phyloP scores from a whole-genome alignment of 495 filamentous ascomycete species.

The Daldinia childiae region DNA sequence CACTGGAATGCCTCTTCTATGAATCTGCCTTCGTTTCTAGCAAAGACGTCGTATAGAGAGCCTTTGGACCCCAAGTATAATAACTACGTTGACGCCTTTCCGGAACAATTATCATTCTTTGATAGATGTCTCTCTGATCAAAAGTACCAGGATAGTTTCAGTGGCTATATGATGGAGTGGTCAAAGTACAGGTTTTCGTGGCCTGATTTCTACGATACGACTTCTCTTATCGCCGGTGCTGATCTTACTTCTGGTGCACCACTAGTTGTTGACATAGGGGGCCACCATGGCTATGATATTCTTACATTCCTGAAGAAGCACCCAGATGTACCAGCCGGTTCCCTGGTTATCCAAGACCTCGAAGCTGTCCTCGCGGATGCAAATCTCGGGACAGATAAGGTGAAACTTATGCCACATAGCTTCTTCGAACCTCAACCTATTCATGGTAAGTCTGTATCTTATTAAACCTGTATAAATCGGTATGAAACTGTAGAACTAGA shows the following conservation, averaged over 20 bases:
- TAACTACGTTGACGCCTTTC: slow-evolving; percentile 26
- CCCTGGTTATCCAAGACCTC: slow-evolving; percentile 55
- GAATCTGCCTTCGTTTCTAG: slow-evolving; percentile 37
- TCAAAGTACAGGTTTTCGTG: slow-evolving; percentile 35
- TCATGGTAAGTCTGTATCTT: slow-evolving; percentile 25
- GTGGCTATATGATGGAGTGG: slow-evolving; percentile 34
- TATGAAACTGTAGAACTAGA: slow-evolving; percentile 2
- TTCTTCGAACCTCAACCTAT: slow-evolving; percentile 49
- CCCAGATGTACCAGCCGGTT: slow-evolving; percentile 46
- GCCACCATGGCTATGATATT: slow-evolving; percentile 53
- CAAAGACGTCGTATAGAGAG: slow-evolving; percentile 38
- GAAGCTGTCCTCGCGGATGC: slow-evolving; percentile 45
- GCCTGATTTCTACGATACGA: slow-evolving; percentile 44
- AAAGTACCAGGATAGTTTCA: slow-evolving; percentile 31
- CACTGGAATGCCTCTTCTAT: slow-evolving; percentile 20
- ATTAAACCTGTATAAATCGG: slow-evolving; percentile 12
- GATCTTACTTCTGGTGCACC: slow-evolving; percentile 31
- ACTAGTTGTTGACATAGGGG: slow-evolving; percentile 58
- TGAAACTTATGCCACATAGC: slow-evolving; percentile 48
- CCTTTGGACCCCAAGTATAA: slow-evolving; percentile 33
- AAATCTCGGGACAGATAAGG: slow-evolving; percentile 27
- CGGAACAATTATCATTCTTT: slow-evolving; percentile 38
- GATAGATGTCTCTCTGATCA: slow-evolving; percentile 27
- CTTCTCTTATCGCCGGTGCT: slow-evolving; percentile 33
- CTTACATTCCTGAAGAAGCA: slow-evolving; percentile 45